These are phyloP conservation scores for Phytophthora pini DNA, from an alignment of 352 stramenopile genomes.

Conservation along the genomic window DNA sequence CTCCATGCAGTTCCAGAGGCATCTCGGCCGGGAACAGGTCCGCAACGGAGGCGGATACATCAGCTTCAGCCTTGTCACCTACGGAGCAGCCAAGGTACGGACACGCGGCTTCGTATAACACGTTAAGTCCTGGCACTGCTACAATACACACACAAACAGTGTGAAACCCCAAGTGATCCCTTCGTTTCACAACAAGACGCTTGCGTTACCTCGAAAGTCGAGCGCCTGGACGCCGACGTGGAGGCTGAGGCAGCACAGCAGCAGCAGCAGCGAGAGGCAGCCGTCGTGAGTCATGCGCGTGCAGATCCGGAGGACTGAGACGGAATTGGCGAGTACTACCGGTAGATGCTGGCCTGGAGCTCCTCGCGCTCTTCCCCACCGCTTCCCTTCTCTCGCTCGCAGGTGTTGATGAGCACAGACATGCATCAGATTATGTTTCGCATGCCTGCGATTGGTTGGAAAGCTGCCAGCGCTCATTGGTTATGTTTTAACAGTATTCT, in stretches of 20 bases:
- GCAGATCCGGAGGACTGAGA: neutral
- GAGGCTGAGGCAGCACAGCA: slow-evolving; percentile 22
- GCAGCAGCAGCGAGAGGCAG: slow-evolving; percentile 9
- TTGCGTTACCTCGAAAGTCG: slow-evolving; percentile 22
- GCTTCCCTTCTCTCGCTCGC: slow-evolving; percentile 20
- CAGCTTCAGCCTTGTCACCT: slow-evolving; percentile 1
- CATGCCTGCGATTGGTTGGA: slow-evolving; percentile 9
- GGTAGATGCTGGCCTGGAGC: neutral
- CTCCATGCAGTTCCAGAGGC: slow-evolving; percentile 29
- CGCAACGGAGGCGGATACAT: neutral
- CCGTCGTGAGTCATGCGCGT: slow-evolving; percentile 15
- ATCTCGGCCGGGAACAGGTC: slow-evolving; percentile 37
- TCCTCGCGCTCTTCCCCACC: slow-evolving; percentile 14
- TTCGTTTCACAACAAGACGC: slow-evolving; percentile 13
- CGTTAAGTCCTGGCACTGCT: slow-evolving; percentile 17
- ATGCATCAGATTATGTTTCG: slow-evolving; percentile 16
- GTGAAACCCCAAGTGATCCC: slow-evolving; percentile 16
- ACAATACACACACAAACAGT: neutral
- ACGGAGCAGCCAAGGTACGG: slow-evolving; percentile 17
- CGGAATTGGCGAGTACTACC: slow-evolving; percentile 10
- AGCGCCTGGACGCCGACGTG: slow-evolving; percentile 17
- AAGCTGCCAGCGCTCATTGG: neutral
- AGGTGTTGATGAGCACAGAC: slow-evolving; percentile 23
- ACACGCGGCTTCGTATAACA: slow-evolving; percentile 17
- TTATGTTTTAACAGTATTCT: too few species aligned